Evolutionary conservation across 2,329 filamentous ascomycete genomes (phyloP).

Genomic region (Madurella fahalii): DNA sequence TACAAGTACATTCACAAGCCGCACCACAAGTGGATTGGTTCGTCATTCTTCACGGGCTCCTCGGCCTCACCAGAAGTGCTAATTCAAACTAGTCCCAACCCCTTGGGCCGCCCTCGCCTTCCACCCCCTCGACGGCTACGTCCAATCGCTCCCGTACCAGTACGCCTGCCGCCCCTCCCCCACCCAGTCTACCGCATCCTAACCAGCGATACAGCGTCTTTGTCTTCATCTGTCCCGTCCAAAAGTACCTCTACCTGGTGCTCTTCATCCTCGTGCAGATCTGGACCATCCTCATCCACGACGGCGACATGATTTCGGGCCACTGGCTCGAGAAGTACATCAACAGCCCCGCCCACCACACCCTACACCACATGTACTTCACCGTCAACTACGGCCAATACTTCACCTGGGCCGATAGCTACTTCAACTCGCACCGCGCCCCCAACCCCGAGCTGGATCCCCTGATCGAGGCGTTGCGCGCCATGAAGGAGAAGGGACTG

Average conservation of each 20-base stretch:
- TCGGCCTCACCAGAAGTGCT: background rate
- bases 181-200: slow-evolving; percentile 1
- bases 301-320: slow-evolving; percentile 46
- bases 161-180: slow-evolving; percentile 23
- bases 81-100: slow-evolving; percentile 36
- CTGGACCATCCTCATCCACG: slow-evolving; percentile 48
- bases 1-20: slow-evolving; percentile 48
- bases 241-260: slow-evolving; percentile 42
- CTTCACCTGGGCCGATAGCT: slow-evolving; percentile 45
- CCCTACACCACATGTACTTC: slow-evolving; percentile 47
- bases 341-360: slow-evolving; percentile 47
- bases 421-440: slow-evolving; percentile 42
- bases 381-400: slow-evolving; percentile 48
- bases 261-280: slow-evolving; percentile 44
- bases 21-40: slow-evolving; percentile 47
- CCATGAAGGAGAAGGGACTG: slow-evolving; percentile 42
- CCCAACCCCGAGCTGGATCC: slow-evolving; percentile 42
- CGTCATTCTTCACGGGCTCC: slow-evolving; percentile 15
- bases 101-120: slow-evolving; percentile 46
- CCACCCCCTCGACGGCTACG: slow-evolving; percentile 44
- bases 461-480: slow-evolving; percentile 40
- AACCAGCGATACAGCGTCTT: slow-evolving; percentile 33
- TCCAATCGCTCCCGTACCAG: slow-evolving; percentile 46
- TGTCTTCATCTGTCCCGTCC: slow-evolving; percentile 43
- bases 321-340: slow-evolving; percentile 45